These are phyloP conservation scores for Arthrinium puccinioides DNA, from an alignment of 2,329 filamentous ascomycete species.

Conservation along the genomic window DNA sequence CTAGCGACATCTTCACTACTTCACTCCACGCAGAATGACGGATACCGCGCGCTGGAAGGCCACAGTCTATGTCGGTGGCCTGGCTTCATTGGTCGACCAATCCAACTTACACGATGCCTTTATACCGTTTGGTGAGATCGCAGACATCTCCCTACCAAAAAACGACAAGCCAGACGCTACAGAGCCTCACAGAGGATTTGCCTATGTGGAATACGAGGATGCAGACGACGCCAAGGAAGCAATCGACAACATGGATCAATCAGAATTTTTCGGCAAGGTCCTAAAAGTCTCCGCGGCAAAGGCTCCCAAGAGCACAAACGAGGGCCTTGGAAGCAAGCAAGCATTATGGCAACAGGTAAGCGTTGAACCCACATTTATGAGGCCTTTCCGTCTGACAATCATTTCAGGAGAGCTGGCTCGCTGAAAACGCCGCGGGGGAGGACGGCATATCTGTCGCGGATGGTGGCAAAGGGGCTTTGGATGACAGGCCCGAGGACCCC, in stretches of 20 bases:
- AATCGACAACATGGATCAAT: constrained; percentile 98
- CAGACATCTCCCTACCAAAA: constrained; percentile 84
- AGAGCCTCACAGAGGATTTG: constrained; percentile 77
- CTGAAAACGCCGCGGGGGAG: constrained; percentile 77
- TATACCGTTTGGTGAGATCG: constrained; percentile 92
- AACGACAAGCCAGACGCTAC: constrained; percentile 72
- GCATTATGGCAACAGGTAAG: constrained; percentile 95
- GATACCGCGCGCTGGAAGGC: constrained; percentile 79
- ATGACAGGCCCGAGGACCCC: constrained; percentile 62
- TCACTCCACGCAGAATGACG: constrained; percentile 66
- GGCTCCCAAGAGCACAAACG: constrained; percentile 78
- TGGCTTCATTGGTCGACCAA: constrained; percentile 70
- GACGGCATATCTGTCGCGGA: constrained; percentile 62
- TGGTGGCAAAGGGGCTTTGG: constrained; percentile 40
- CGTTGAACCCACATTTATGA: constrained; percentile 11
- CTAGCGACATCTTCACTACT: too few relatives aligned
- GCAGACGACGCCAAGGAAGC: constrained; percentile 83
- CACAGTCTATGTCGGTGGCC: constrained; percentile 86
- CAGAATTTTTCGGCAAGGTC: constrained; percentile 85
- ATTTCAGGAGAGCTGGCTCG: constrained; percentile 81
- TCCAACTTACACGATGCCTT: constrained; percentile 82
- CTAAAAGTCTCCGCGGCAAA: constrained; percentile 92
- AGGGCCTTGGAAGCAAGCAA: constrained; percentile 85
- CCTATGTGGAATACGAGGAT: constrained; percentile 91
- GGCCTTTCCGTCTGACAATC: constrained; percentile 12